Evolutionary conservation across 2,329 filamentous ascomycete genomes (phyloP).

Genomic region (Cladophialophora carrionii): DNA sequence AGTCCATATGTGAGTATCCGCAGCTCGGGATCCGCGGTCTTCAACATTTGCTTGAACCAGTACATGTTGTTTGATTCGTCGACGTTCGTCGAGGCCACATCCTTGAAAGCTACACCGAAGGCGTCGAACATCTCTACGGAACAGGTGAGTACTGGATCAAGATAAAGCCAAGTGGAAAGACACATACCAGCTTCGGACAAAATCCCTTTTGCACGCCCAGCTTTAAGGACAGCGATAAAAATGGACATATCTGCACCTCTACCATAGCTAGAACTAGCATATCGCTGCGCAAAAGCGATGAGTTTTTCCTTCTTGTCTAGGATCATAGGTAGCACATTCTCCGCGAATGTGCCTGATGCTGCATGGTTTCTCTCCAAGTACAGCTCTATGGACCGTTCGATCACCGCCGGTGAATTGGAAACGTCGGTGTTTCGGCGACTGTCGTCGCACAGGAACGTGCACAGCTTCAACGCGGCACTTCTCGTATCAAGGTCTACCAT

Average conservation of each 20-base stretch:
- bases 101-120: conserved; percentile 17
- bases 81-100: background rate
- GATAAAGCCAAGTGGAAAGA: background rate
- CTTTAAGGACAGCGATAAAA: conserved; percentile 33
- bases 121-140: conserved; percentile 19
- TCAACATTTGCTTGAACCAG: conserved; percentile 45
- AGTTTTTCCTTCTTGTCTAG: conserved; percentile 29
- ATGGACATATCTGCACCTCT: conserved; percentile 22
- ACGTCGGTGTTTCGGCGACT: background rate
- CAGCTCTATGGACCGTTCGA: conserved; percentile 26
- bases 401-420: conserved; percentile 8
- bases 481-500: conserved; percentile 35
- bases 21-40: conserved; percentile 63
- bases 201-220: conserved; percentile 28
- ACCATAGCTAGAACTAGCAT: conserved; percentile 12
- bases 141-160: background rate
- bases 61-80: conserved; percentile 10
- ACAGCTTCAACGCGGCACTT: conserved; percentile 36
- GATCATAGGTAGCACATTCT: conserved; percentile 36
- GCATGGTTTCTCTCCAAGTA: conserved; percentile 32
- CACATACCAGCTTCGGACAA: conserved; percentile 28
- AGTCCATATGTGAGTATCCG: conserved; percentile 81
- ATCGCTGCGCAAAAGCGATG: conserved; percentile 25
- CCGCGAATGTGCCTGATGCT: conserved; percentile 31
- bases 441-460: conserved; percentile 30